Evolutionary conservation across 1,284 basidiomycete genomes (phyloP), one percentile per base, ranked within the genome.

Genomic region (Trametes versicolor): DNA sequence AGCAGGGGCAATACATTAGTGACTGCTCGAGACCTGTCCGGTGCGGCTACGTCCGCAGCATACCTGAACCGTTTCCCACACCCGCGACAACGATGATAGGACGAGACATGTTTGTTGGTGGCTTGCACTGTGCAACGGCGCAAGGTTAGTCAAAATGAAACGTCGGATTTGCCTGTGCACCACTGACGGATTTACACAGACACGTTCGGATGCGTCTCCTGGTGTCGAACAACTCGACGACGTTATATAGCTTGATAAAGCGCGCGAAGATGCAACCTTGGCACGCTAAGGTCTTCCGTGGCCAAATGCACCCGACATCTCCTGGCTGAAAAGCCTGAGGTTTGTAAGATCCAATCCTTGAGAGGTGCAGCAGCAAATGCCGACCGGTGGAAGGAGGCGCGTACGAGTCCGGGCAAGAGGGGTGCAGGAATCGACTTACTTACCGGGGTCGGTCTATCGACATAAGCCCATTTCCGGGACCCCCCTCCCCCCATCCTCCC

Each of bases 21-120:
- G 47, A 15, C 27, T 48, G 21, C 3, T 4, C 21, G 25, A 2
- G 27, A 48, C 10, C 1, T 27, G 25, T 25, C 5, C 2, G 15
- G n/a, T 29, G 6, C 2, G 19, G 15, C 7, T 10, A n/a, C 48
- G 2, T 34, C 17, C 49, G 32, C 15, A 6, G 2, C 78, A 34
- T 60, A 78, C 81, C 81, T 32, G 74, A 64, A 23, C 76, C 77
- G 54, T 77, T 79, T 52, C 89, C 90, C 27, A 90, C 73, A 45
- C 90, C 89, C 74, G 80, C 78, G 34, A 87, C 79, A 50, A 87
- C 75, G 64, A 85, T 79, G 68, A 87, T 76, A 17, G 85, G 83
- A 36, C 78, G 79, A 59, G 79, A 73, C 81, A 83, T 83, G 36
- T n/a, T 23, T 4, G 34, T 48, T n/a, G n/a, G n/a, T n/a, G n/a